Evolutionary conservation across 2,329 filamentous ascomycete genomes (phyloP).

Genomic region (Calonectria honghensis): DNA sequence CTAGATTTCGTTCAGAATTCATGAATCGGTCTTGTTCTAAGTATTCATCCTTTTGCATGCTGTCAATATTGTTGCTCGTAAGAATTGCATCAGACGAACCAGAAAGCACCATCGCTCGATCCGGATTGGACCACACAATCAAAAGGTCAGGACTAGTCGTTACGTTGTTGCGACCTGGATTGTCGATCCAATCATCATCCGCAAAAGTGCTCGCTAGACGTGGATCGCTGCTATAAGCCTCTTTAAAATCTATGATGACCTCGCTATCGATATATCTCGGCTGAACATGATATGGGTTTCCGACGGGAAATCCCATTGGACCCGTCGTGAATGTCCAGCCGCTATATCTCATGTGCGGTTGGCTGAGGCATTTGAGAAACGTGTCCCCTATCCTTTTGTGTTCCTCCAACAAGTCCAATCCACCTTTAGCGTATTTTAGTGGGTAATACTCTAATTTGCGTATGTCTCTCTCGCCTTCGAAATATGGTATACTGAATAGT

Average conservation of each 20-base stretch:
- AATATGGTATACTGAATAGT: neutral
- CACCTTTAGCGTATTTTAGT: neutral
- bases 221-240: neutral
- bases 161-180: neutral
- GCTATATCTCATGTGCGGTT: conserved; percentile 25
- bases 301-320: conserved; percentile 4
- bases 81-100: neutral
- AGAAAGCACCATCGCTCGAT: neutral
- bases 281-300: neutral
- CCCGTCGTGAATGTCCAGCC: conserved; percentile 23
- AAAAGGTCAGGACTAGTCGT: neutral
- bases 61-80: neutral
- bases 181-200: neutral
- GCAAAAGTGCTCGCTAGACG: neutral
- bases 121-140: neutral
- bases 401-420: neutral
- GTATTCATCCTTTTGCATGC: neutral
- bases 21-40: neutral
- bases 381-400: neutral
- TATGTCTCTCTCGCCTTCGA: conserved; percentile 26
- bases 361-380: neutral
- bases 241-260: conserved; percentile 22
- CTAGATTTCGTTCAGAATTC: neutral
- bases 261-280: conserved; percentile 8
- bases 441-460: neutral